Conservation (phyloP, 176 grass and related monocot species). For the Phyllostachys edulis region DNA sequence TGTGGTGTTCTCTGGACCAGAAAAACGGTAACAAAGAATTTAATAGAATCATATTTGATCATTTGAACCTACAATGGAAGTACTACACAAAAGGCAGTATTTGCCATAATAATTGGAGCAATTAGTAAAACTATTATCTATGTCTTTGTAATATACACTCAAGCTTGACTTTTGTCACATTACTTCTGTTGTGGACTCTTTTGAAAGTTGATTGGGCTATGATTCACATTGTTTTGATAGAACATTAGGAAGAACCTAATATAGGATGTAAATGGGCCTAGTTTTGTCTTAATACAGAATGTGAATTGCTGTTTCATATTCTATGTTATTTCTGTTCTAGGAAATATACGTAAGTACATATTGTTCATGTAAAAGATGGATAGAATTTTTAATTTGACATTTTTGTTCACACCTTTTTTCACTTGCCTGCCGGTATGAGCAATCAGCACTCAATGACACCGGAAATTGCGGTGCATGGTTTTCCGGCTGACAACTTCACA, state of each 20-base stretch:
- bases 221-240: background rate
- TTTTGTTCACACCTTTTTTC: constrained; percentile 25
- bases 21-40: background rate
- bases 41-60: background rate
- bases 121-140: background rate
- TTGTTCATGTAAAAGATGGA: constrained; percentile 1
- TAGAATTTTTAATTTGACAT: background rate
- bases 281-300: background rate
- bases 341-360: background rate
- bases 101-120: background rate
- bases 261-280: background rate
- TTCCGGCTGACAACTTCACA: constrained; percentile 83
- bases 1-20: background rate
- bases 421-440: constrained; percentile 32
- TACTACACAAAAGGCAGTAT: background rate
- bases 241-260: background rate
- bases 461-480: constrained; percentile 87
- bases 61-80: background rate
- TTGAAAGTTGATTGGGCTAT: background rate
- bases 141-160: background rate
- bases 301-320: background rate
- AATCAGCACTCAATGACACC: constrained; percentile 89
- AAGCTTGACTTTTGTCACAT: background rate
- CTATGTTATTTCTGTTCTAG: background rate
- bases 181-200: background rate